Evolutionary conservation across 2,329 filamentous ascomycete genomes (phyloP).

Genomic region (Apiospora arundinis): DNA sequence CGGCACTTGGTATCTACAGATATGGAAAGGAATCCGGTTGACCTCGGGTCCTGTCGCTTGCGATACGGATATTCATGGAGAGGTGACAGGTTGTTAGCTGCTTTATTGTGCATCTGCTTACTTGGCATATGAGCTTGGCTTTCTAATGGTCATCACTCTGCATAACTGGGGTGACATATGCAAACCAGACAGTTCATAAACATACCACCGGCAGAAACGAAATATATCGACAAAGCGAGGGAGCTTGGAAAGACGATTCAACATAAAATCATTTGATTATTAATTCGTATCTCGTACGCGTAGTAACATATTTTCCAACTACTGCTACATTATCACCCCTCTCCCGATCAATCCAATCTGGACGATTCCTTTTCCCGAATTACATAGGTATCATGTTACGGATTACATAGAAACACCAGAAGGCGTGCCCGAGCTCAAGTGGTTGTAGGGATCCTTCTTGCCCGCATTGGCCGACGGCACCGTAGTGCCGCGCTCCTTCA

Average conservation of each 20-base stretch:
- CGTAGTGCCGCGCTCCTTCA: not conserved
- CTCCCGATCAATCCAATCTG: not conserved
- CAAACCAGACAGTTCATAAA: not conserved
- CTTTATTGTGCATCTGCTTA: not conserved
- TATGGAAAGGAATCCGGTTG: not conserved
- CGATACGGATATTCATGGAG: not conserved
- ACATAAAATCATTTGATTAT: not conserved
- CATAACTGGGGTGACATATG: not conserved
- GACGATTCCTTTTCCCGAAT: too few relatives aligned
- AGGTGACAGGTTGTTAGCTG: too few relatives aligned
- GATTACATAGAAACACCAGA: too few relatives aligned
- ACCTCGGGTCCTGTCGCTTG: not conserved
- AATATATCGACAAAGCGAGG: too few relatives aligned
- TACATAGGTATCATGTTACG: too few relatives aligned
- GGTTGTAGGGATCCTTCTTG: conserved; percentile 1
- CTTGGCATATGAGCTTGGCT: not conserved
- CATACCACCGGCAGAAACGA: too few relatives aligned
- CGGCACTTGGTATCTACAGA: not conserved
- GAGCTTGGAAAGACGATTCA: too few relatives aligned
- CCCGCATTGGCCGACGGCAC: not conserved
- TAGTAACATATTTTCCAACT: not conserved
- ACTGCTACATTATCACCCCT: not conserved
- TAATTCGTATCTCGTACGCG: not conserved
- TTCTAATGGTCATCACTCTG: not conserved
- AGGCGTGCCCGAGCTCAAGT: conserved; percentile 3